phyloP scores from a whole-genome alignment of 2,329 filamentous ascomycete species.

The Microsporum ferrugineum region DNA sequence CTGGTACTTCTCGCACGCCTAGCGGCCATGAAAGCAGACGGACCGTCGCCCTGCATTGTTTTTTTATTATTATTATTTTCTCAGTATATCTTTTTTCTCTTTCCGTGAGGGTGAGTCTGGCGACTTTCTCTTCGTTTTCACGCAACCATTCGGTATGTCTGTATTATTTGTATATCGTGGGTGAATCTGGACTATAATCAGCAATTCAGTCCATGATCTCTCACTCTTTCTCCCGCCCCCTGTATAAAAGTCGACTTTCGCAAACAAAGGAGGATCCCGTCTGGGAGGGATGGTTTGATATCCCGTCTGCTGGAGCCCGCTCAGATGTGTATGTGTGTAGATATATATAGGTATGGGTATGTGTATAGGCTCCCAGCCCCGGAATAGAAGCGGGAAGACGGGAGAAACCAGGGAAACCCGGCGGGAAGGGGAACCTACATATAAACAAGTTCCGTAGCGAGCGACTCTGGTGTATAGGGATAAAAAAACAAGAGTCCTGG shows the following conservation, averaged over 20 bases:
- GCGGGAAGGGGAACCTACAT: background rate
- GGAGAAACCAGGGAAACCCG: background rate
- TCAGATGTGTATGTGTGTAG: too few species aligned
- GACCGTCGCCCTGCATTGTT: constrained; percentile 10
- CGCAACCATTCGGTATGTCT: background rate
- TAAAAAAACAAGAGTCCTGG: background rate
- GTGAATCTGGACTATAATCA: background rate
- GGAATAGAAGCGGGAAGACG: background rate
- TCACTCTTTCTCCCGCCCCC: too few species aligned
- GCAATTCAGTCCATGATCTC: background rate
- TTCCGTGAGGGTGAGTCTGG: background rate
- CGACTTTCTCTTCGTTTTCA: background rate
- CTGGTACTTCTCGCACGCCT: constrained; percentile 26
- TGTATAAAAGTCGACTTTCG: background rate
- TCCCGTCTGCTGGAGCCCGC: too few species aligned
- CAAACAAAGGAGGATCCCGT: background rate
- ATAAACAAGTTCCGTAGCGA: background rate
- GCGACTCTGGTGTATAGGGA: background rate
- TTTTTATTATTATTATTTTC: background rate
- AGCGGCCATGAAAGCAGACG: constrained; percentile 3
- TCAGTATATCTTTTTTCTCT: background rate
- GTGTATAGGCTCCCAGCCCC: background rate
- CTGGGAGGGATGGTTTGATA: background rate
- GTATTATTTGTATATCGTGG: background rate
- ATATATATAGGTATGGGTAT: too few species aligned